These are phyloP conservation scores for Xylaria flabelliformis DNA, from an alignment of 495 filamentous ascomycete species.

Conservation along the genomic window DNA sequence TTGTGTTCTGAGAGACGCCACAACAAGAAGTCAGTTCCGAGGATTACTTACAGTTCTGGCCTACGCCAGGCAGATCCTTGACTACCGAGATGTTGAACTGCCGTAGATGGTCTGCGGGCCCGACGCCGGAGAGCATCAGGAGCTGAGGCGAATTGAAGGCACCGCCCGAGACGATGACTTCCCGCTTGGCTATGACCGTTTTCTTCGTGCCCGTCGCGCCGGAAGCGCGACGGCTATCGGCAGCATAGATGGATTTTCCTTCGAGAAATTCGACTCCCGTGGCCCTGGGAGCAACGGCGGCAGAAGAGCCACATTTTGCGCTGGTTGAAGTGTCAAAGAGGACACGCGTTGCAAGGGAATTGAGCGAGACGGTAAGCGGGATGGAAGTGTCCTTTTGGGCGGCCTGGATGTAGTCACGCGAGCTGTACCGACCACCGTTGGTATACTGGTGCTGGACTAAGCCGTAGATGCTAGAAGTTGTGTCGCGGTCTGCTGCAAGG, in stretches of 20 bases:
- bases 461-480: conserved; percentile 44
- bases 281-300: conserved; percentile 35
- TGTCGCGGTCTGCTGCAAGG: conserved; percentile 39
- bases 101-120: conserved; percentile 32
- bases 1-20: no score
- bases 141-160: conserved; percentile 55
- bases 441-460: conserved; percentile 41
- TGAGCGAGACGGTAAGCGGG: conserved; percentile 45
- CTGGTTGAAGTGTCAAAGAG: conserved; percentile 39
- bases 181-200: conserved; percentile 45
- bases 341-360: conserved; percentile 44
- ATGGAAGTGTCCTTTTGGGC: conserved; percentile 31
- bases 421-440: conserved; percentile 46
- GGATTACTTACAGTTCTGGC: conserved; percentile 36
- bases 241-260: conserved; percentile 44
- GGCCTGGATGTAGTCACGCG: conserved; percentile 46
- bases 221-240: conserved; percentile 36
- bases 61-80: conserved; percentile 44
- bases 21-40: no score
- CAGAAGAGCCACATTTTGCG: conserved; percentile 26
- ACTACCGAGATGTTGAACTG: conserved; percentile 41
- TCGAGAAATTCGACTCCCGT: conserved; percentile 45
- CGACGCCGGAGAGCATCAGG: conserved; percentile 54
- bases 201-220: conserved; percentile 38
- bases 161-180: conserved; percentile 53